Evolutionary conservation across 345 rosid genomes (phyloP), one percentile per base, ranked within the genome.

Genomic region (Eucalyptus polybractea): DNA sequence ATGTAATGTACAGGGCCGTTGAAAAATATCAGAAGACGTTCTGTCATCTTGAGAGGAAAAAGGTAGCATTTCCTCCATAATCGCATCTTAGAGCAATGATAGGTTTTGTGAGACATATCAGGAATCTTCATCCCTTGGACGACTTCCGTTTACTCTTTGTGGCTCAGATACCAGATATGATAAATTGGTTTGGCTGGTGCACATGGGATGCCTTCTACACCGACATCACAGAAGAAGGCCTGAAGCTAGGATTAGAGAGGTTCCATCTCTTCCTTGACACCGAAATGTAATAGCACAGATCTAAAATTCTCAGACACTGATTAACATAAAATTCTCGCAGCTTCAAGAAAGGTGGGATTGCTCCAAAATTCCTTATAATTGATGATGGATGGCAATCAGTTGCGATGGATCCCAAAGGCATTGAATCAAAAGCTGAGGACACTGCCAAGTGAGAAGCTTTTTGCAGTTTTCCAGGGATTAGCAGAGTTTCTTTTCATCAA

Each of bases 401-500:
- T 54, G 94, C 90, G 76, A 94, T 94, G 96, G 97, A 96, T 94
- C 91, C 94, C 42, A 86, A 85, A 58, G 86, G 93, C 69, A 33
- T 88, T 29, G 94, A 91, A 88, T 90, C 87, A 60, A 90, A 87
- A 86, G 95, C 96, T 81, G 96, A 94, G 90, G 94, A 95, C 87
- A 21, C 94, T 50, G 96, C 96, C 90, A 95, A 95, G 97, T 94
- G 90, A 93, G 93, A 17, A 53, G 47, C 83, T 37, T 37, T 76
- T 76, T 40, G 83, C 27, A 21, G 47, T 76, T 37, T 40, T 10
- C 27, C 47, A 21, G 83, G 25, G 83, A 76, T 76, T 14, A 76
- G 83, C 47, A 76, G 47, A 76, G 45, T 76, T 76, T 21, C 47
- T 21, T 76, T 72, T 76, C 47, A 40, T 76, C 83, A 76, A 76